Base-by-base conservation (phyloP, 352 stramenopile genomes). In the Phytophthora melonis region DNA sequence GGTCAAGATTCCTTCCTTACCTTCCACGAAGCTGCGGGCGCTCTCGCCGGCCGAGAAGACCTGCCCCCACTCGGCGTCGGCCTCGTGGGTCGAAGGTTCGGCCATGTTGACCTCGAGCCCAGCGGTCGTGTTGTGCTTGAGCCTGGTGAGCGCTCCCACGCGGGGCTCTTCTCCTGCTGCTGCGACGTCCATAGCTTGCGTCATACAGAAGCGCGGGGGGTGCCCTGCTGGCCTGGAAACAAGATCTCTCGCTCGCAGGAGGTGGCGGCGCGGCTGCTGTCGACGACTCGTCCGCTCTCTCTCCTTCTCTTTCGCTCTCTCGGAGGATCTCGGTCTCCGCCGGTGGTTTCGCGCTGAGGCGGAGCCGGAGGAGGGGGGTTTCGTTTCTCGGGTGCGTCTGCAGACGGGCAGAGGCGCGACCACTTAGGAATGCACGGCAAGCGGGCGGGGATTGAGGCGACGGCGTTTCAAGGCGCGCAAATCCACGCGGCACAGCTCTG, bases 1-100 rank as follows among this genome's bases (percentile, higher is more conserved):
- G 25, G 39, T n/a, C 45, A 19, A 71, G 16, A 43, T 21, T 36
- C 10, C 16, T 5, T 4, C 56, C 72, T 19, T 53, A 86, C 82
- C 81, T 79, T 94, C 87, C n/a, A 93, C 87, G 57, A 90, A 85
- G n/a, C 79, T 82, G 25, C 82, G 83, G 8, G 80, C 64, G 61
- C 82, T 83, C 41, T 92, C 85, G 5, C 85, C 85, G 0, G 74
- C 69, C 4, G 77, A 81, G 70, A 86, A 94, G 52, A 76, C 75
- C 53, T 86, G 58, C 8, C 79, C 74, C 87, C 87, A 94, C n/a
- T 87, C 75, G 50, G 62, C 65, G 16, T 76, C 79, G 34, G 67
- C 60, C 54, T 83, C 63, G 11, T 14, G 3, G 30, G 30, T 53
- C 18, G 54, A 72, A 21, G 70, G 58, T 49, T 79, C 76, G 18